Evolutionary conservation across 2,329 filamentous ascomycete species (phyloP), one percentile per base, ranked within the genome.

Genomic region (Lasiodiplodia sp.): DNA sequence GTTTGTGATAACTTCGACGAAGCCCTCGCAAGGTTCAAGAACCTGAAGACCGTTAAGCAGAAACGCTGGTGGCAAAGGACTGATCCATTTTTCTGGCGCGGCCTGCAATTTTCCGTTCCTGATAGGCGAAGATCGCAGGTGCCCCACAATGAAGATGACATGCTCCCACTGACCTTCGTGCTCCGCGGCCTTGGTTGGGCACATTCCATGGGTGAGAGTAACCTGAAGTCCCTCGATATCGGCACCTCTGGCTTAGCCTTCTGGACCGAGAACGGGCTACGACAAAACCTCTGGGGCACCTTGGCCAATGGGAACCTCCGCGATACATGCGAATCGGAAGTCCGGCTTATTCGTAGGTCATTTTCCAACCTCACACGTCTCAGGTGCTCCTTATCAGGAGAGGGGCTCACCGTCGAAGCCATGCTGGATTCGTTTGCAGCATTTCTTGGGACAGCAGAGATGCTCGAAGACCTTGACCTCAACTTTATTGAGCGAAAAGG

Each of bases 1-100:
- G 60, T 44, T 12, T 63, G 60, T 28, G 60, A 63, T 38, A 28
- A 63, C n/a, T 63, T 63, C 31, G 60, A 63, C n/a, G 60, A 63
- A 18, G 60, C 60, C n/a, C 60, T 63, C 16, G 40, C 44, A 8
- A 37, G 16, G 7, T 38, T 63, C 44, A 51, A 28, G 14, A 63
- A 63, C 12, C 44, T 63, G 44, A 51, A 63, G 44, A 52, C 11
- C 18, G 60, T 63, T 31, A 51, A 52, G n/a, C 60, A 63, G 44
- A 23, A 44, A 38, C 60, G 44, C 10, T 51, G 60, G 44, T 51
- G 60, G 58, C 58, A 62, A 38, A 28, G 12, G 10, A 47, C 28
- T 2, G 31, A 28, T 1, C 44, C 21, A 5, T 47, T 63, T 11
- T 37, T 11, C 28, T 63, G 60, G 60, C 60, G 60, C 16, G 44